phyloP scores from a whole-genome alignment of 805 yeast genomes.

The Metschnikowia anglica region DNA sequence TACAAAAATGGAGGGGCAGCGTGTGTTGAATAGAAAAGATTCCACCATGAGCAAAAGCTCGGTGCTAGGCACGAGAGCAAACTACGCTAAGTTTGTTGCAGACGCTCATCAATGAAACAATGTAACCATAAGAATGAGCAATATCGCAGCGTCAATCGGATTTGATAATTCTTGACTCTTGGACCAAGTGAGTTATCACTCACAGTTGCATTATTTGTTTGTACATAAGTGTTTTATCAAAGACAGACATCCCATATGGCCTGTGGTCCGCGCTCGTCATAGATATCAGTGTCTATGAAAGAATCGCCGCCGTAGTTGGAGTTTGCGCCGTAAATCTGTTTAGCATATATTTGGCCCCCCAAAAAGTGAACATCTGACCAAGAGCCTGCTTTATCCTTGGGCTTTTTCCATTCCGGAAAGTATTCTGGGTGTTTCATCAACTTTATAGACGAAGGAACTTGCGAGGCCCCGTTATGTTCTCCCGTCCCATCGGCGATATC shows the following conservation, averaged over 20 bases:
- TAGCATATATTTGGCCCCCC: slow-evolving; percentile 86
- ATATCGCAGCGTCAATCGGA: too few relatives aligned
- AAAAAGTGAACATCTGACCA: slow-evolving; percentile 72
- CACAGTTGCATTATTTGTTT: neutral
- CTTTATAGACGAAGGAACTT: slow-evolving; percentile 77
- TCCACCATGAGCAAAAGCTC: slow-evolving; percentile 35
- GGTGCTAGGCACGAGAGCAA: slow-evolving; percentile 40
- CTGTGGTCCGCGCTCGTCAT: slow-evolving; percentile 77
- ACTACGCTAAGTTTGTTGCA: slow-evolving; percentile 39
- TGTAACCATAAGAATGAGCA: neutral
- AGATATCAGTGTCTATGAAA: slow-evolving; percentile 67
- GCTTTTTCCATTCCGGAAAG: slow-evolving; percentile 88
- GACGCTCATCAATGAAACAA: slow-evolving; percentile 21
- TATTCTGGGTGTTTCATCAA: slow-evolving; percentile 80
- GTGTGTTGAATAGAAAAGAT: slow-evolving; percentile 26
- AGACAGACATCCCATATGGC: slow-evolving; percentile 67
- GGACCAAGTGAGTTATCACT: too few relatives aligned
- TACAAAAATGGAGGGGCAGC: neutral
- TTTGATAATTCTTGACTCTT: too few relatives aligned
- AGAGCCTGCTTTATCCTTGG: slow-evolving; percentile 52
- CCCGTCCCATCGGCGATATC: slow-evolving; percentile 24
- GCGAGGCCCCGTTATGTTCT: slow-evolving; percentile 36
- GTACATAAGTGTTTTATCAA: slow-evolving; percentile 4
- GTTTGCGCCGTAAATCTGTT: slow-evolving; percentile 71
- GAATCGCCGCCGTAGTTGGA: slow-evolving; percentile 55